Base-by-base conservation (phyloP, 768 basidiomycete genomes). In the Galerina sulciceps region DNA sequence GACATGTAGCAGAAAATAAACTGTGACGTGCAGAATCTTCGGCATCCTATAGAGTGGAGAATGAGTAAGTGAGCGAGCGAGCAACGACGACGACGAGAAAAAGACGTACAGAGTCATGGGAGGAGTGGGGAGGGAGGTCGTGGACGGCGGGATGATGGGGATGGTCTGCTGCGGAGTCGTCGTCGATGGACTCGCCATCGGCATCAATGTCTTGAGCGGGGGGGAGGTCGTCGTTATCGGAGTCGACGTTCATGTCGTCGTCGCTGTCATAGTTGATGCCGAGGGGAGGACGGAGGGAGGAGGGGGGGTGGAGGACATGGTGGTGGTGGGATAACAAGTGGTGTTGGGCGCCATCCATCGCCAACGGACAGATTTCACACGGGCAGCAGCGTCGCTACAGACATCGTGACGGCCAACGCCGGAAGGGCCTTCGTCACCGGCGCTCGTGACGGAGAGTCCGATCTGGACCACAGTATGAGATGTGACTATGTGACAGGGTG, bases 211-310 rank as follows among this genome's bases (percentile, higher is more conserved):
- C 87, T 57, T 78, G 76, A 63, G 82, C 83, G 52, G 73, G 73
- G 53, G 71, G 73, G 67, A 73, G 70, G 73, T 81, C 80, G 73
- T 85, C 81, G 61, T 73, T 67, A 70, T 84, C 84, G 58, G 84
- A 85, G 80, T 90, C 88, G 74, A 90, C 73, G 69, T 88, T 81
- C 89, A 91, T 90, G 70, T 85, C 84, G 66, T 86, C 76, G 70
- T 81, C 81, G 75, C 79, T 81, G 76, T 85, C 83, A 65, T 86
- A 88, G 73, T 77, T 76, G 71, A 85, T 73, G 75, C 78, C 79
- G 71, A 85, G 83, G 64, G 77, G 76, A 66, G 75, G 74, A 67
- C 66, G 49, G 71, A 61, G 58, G 58, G 69, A 67, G 68, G 67
- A 61, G 69, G 71, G 65, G 71, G 63, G 67, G 71, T 54, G 69